These are phyloP conservation scores for Penicillium alfredii DNA, from an alignment of 495 filamentous ascomycete genomes.

Conservation along the genomic window DNA sequence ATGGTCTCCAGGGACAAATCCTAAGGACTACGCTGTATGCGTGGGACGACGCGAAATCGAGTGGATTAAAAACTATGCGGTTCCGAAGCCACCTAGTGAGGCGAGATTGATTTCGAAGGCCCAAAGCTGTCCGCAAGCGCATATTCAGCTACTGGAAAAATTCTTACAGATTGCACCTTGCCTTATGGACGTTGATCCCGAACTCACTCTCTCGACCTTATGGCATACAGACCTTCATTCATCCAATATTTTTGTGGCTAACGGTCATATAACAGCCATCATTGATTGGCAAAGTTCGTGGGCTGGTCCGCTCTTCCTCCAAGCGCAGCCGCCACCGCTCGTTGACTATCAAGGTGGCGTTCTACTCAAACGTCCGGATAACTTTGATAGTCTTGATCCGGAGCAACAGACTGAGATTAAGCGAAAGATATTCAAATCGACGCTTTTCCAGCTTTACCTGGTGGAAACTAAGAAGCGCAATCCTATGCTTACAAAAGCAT, in stretches of 20 bases:
- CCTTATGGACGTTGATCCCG: conserved; percentile 20
- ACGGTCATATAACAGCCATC: conserved; percentile 20
- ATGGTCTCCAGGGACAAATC: conserved; percentile 14
- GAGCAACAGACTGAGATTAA: conserved; percentile 24
- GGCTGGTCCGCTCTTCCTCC: conserved; percentile 27
- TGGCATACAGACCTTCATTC: conserved; percentile 37
- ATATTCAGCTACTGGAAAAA: conserved; percentile 19
- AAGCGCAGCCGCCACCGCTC: conserved; percentile 22
- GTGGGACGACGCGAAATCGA: conserved; percentile 24
- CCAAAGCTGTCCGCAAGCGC: conserved; percentile 13
- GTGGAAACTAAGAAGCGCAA: conserved; percentile 17
- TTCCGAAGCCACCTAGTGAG: conserved; percentile 15
- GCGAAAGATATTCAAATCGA: conserved; percentile 21
- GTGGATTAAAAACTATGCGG: conserved; percentile 24
- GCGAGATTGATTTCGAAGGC: conserved; percentile 8
- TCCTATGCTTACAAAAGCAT: conserved; percentile 14
- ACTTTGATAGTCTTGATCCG: conserved; percentile 19
- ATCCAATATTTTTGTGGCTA: conserved; percentile 33
- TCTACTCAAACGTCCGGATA: conserved; percentile 19
- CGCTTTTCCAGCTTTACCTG: conserved; percentile 24
- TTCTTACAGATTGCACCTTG: conserved; percentile 19
- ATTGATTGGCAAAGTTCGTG: conserved; percentile 36
- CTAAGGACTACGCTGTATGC: conserved; percentile 16
- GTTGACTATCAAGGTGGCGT: conserved; percentile 27
- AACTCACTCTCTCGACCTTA: conserved; percentile 16